Conservation (phyloP, 2,329 filamentous ascomycete genomes). For the Chalaropsis ovoidea region DNA sequence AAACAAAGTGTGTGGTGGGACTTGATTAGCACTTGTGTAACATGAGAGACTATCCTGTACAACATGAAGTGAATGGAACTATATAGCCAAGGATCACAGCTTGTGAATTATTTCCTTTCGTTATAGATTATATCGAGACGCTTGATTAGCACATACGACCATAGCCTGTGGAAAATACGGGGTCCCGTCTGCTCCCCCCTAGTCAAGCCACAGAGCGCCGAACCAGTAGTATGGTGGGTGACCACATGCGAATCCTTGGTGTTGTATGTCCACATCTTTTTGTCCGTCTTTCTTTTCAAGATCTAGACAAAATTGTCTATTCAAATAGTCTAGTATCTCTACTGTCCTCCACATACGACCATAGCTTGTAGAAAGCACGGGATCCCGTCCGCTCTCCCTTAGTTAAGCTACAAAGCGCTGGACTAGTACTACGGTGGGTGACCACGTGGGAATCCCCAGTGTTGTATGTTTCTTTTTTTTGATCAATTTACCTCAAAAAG, state of each 20-base stretch:
- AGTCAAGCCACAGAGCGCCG: background rate
- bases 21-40: too few relatives aligned
- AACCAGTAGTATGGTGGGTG: background rate
- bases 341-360: background rate
- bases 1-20: too few relatives aligned
- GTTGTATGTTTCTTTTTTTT: background rate
- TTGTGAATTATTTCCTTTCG: background rate
- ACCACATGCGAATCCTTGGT: background rate
- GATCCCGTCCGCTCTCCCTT: conserved; percentile 8
- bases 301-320: too few relatives aligned
- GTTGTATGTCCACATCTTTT: too few relatives aligned
- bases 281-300: background rate
- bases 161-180: background rate
- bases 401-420: background rate
- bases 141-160: background rate
- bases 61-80: too few relatives aligned
- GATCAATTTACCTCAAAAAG: background rate
- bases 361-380: conserved; percentile 8
- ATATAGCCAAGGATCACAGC: background rate
- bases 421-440: background rate
- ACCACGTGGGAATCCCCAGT: conserved; percentile 5
- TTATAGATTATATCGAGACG: background rate
- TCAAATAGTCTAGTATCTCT: too few relatives aligned
- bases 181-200: background rate
- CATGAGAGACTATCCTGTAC: too few relatives aligned